Conservation (phyloP, 2,329 filamentous ascomycete species). For the Aspergillus sclerotialis region DNA sequence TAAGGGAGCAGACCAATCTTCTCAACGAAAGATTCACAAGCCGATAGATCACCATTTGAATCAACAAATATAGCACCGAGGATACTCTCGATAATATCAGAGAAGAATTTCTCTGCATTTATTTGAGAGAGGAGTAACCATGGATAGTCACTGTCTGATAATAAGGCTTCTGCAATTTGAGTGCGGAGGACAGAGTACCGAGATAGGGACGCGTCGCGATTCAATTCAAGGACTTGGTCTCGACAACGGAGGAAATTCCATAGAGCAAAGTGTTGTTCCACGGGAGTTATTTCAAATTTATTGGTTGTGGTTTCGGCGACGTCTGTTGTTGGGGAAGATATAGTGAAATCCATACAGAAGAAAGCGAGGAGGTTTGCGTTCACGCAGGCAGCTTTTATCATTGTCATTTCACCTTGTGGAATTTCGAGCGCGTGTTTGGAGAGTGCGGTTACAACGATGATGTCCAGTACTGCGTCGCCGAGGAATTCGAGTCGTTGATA, state of each 20-base stretch:
- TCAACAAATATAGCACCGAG: constrained; percentile 83
- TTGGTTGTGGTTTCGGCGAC: constrained; percentile 1
- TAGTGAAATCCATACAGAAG: constrained; percentile 53
- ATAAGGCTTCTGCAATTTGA: constrained; percentile 46
- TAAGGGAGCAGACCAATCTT: constrained; percentile 59
- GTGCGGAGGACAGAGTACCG: constrained; percentile 41
- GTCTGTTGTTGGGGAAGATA: constrained; percentile 6
- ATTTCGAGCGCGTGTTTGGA: constrained; percentile 29
- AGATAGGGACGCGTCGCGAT: constrained; percentile 30
- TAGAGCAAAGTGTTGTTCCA: constrained; percentile 40
- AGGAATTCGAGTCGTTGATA: constrained; percentile 81
- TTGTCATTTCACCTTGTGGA: constrained; percentile 61
- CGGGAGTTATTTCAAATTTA: constrained; percentile 18
- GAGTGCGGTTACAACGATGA: constrained; percentile 55
- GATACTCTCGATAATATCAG: constrained; percentile 73
- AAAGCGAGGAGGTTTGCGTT: constrained; percentile 78
- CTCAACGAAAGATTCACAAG: constrained; percentile 55
- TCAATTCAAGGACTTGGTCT: constrained; percentile 6
- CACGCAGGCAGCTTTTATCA: constrained; percentile 66
- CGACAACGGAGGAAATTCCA: constrained; percentile 61
- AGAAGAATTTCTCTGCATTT: constrained; percentile 67
- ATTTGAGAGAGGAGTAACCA: constrained; percentile 67
- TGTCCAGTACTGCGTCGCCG: constrained; percentile 78
- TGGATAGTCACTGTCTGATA: constrained; percentile 54
- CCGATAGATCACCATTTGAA: constrained; percentile 52